These are phyloP conservation scores for Xylariales sp. DNA, from an alignment of 2,329 filamentous ascomycete genomes.

Conservation along the genomic window DNA sequence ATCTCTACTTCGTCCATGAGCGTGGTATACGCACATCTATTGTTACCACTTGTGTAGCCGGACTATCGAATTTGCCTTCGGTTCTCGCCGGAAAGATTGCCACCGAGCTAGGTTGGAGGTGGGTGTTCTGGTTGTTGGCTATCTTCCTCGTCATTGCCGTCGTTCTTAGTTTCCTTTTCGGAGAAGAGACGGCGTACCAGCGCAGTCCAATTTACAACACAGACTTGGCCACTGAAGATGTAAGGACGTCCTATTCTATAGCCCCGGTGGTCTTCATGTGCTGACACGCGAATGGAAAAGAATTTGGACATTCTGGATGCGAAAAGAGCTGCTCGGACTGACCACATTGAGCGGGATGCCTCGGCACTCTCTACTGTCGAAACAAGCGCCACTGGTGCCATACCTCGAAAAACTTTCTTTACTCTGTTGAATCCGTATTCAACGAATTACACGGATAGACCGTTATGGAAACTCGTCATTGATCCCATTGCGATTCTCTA, in stretches of 20 bases:
- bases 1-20: background rate
- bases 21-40: background rate
- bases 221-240: background rate
- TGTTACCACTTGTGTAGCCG: background rate
- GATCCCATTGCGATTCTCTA: background rate
- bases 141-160: background rate
- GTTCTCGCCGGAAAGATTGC: background rate
- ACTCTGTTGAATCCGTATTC: background rate
- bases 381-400: background rate
- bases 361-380: too few species aligned
- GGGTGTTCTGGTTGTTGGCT: background rate
- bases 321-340: too few species aligned
- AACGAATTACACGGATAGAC: background rate
- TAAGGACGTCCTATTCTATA: background rate
- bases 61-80: background rate
- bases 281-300: too few species aligned
- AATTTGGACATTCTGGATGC: too few species aligned
- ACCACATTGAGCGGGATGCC: too few species aligned
- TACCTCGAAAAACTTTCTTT: background rate
- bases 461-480: background rate
- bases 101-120: background rate
- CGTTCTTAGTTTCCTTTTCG: background rate
- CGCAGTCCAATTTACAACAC: background rate
- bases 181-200: background rate
- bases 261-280: background rate